These are phyloP conservation scores for Xerocomus nothofagi DNA, from an alignment of 1,284 basidiomycete genomes.

Conservation along the genomic window DNA sequence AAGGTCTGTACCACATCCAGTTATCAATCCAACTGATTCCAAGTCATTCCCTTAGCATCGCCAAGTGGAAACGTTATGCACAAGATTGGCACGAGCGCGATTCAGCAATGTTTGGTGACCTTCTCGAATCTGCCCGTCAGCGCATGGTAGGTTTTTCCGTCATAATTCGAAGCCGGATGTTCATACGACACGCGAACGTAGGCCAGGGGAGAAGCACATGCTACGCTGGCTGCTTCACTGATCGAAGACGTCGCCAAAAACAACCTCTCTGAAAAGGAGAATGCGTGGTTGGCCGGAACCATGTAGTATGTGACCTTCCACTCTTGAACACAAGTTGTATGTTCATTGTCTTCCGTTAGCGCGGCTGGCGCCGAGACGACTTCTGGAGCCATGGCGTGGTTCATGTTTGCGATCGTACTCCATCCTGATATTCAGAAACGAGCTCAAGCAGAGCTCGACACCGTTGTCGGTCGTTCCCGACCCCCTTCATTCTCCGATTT, in stretches of 20 bases:
- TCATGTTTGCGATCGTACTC: too few relatives aligned
- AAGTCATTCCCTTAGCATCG: neutral
- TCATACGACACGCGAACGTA: neutral
- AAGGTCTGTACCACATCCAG: neutral
- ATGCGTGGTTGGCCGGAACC: neutral
- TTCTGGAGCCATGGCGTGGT: too few relatives aligned
- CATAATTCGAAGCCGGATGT: neutral
- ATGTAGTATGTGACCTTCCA: neutral
- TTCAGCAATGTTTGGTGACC: neutral
- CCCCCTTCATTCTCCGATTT: too few relatives aligned
- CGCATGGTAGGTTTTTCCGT: neutral
- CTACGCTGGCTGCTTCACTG: neutral
- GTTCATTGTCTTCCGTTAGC: too few relatives aligned
- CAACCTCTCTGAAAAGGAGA: neutral
- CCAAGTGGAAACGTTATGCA: neutral
- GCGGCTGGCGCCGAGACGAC: too few relatives aligned
- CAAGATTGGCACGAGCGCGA: neutral
- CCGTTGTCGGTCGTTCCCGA: too few relatives aligned
- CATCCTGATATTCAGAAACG: too few relatives aligned
- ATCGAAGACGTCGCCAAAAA: neutral
- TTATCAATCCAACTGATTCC: neutral
- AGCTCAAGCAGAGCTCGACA: too few relatives aligned
- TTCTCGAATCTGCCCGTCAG: neutral
- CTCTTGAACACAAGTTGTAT: neutral
- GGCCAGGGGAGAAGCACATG: neutral